Conservation (phyloP, 1,139 yeast genomes). For the Geotrichum cucujoidarum region DNA sequence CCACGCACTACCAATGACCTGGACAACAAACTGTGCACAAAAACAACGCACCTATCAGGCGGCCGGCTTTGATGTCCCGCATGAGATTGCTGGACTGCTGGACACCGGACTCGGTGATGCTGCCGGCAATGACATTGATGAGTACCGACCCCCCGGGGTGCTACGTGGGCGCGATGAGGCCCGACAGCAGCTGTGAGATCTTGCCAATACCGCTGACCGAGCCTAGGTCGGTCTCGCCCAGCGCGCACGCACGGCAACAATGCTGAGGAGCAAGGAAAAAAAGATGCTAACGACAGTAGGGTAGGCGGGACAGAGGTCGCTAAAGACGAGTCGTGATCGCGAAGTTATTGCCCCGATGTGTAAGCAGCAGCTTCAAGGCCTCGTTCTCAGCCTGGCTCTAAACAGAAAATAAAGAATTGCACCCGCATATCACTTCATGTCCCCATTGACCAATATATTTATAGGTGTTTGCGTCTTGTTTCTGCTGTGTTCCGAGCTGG, state of each 20-base stretch:
- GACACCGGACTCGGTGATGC: slow-evolving; percentile 97
- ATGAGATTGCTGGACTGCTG: slow-evolving; percentile 97
- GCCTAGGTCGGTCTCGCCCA: slow-evolving; percentile 94
- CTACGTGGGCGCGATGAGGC: slow-evolving; percentile 64
- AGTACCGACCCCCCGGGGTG: slow-evolving; percentile 81
- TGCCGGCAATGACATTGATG: slow-evolving; percentile 88
- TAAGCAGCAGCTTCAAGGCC: too few relatives aligned
- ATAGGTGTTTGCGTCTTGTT: too few relatives aligned
- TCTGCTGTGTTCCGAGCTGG: too few relatives aligned
- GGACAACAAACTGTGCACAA: slow-evolving; percentile 85
- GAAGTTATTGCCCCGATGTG: too few relatives aligned
- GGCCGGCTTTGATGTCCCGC: slow-evolving; percentile 97
- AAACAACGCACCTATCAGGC: slow-evolving; percentile 89
- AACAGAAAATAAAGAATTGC: too few relatives aligned
- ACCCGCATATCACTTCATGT: too few relatives aligned
- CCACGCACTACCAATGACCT: slow-evolving; percentile 79
- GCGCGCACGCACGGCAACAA: slow-evolving; percentile 86
- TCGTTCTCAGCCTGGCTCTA: too few relatives aligned
- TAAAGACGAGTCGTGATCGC: slow-evolving; percentile 66
- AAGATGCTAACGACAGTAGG: slow-evolving; percentile 63
- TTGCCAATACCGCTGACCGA: slow-evolving; percentile 98
- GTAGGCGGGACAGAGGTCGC: slow-evolving; percentile 63
- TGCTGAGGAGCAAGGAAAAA: slow-evolving; percentile 71
- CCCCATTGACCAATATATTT: too few relatives aligned
- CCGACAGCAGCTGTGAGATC: slow-evolving; percentile 82